Evolutionary conservation across 1,139 yeast genomes (phyloP), one percentile per base, ranked within the genome.

Genomic region (Zygosaccharomyces sapae): DNA sequence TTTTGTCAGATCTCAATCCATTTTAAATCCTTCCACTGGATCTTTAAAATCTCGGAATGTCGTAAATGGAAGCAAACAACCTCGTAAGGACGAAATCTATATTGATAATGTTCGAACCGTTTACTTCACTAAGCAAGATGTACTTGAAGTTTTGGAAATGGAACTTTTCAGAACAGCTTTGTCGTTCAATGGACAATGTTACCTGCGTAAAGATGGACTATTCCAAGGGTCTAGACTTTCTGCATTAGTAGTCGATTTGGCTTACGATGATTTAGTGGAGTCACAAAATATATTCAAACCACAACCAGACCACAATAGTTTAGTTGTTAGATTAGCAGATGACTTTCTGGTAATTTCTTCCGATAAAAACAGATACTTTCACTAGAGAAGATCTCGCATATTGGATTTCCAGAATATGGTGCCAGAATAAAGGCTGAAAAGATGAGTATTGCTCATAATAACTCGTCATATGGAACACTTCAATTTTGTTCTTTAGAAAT

Each of bases 161-260:
- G 83, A 80, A 49, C 54, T 81, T 24, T 58, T 58, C 3, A 56
- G 66, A 6, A 70, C 78, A 0, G 61, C 70, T 0, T 59, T 81
- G 0, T 61, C 57, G 31, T 62, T 72, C 1, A 65, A 66, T 2
- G 61, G 61, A 0, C 56, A 56, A 2, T 66, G 69, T 3, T 79
- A 67, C 52, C 63, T 66, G 24, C 71, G 95, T 49, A 75, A 68
- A 35, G 67, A 71, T 8, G 98, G 98, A 0, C 75, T 92, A 0
- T 92, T 86, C 45, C 98, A 92, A 66, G 98, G 98, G 0, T 80
- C 88, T 5, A 80, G 84, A 1, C 66, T 90, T 12, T 94, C 96
- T 55, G 76, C 87, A 0, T 70, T 81, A 2, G 71, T 92, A 33
- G 89, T 96, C 55, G 87, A 89, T 55, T 59, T 89, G 4, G 79